Percentiles rank a stretch among this genome's conserved stretches.
Conservation (phyloP, 768 basidiomycete genomes). For the Lyophyllum shimeji region DNA sequence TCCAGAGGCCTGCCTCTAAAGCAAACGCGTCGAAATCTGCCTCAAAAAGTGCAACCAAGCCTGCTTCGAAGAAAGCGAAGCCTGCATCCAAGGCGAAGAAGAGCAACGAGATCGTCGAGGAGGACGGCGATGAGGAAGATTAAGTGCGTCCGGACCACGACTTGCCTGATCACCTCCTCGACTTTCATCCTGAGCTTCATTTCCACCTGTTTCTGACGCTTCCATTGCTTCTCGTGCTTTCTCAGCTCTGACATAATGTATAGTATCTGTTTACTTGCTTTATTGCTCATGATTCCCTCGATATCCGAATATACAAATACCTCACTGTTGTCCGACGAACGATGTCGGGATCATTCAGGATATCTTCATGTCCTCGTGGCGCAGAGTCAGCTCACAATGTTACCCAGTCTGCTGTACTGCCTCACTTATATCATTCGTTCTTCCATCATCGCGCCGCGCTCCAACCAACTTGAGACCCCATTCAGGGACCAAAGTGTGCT, state of each 20-base stretch:
- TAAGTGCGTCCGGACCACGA: background rate
- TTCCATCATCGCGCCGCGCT: too few species aligned
- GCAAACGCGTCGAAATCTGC: conserved; percentile 42
- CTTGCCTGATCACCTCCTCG: background rate
- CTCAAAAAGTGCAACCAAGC: conserved; percentile 49
- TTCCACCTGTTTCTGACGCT: background rate
- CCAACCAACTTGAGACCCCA: too few species aligned
- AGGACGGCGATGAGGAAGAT: conserved; percentile 38
- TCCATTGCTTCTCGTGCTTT: background rate
- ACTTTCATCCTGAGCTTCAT: background rate
- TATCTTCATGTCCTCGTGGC: too few species aligned
- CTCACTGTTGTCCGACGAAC: background rate
- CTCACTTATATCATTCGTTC: too few species aligned
- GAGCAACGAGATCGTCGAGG: conserved; percentile 48
- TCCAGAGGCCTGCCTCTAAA: conserved; percentile 42
- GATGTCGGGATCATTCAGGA: background rate
- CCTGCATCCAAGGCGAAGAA: conserved; percentile 44
- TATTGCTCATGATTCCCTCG: background rate
- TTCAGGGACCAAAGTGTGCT: too few species aligned
- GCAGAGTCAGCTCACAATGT: too few species aligned
- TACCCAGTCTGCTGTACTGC: too few species aligned
- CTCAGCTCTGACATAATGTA: background rate
- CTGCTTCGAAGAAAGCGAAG: conserved; percentile 47
- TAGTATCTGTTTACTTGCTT: background rate
- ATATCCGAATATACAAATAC: background rate